Conservation (phyloP, 1,284 basidiomycete genomes). For the Microbotryomycetes sp. region DNA sequence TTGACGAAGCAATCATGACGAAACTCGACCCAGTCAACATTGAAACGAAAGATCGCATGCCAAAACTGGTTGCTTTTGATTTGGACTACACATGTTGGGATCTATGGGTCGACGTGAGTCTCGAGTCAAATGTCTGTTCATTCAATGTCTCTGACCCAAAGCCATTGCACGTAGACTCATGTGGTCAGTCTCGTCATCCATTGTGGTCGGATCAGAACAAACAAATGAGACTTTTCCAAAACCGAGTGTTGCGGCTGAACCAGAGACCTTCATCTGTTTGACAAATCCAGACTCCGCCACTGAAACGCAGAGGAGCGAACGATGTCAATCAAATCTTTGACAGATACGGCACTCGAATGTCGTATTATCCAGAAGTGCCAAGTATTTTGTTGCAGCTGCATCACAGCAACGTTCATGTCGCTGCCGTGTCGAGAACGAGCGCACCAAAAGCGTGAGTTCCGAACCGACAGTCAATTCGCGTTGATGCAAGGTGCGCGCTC, state of each 20-base stretch:
- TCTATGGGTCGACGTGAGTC: slow-evolving; percentile 64
- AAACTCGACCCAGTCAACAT: not conserved
- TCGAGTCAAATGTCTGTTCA: too few relatives aligned
- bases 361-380: slow-evolving; percentile 62
- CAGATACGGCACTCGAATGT: not conserved
- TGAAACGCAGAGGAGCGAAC: slow-evolving; percentile 23
- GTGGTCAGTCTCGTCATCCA: not conserved
- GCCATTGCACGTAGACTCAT: not conserved
- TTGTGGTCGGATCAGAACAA: slow-evolving; percentile 12
- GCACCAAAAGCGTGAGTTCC: slow-evolving; percentile 60
- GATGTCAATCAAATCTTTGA: not conserved
- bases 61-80: slow-evolving; percentile 72
- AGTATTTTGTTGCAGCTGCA: slow-evolving; percentile 60
- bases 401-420: slow-evolving; percentile 52
- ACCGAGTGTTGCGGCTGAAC: not conserved
- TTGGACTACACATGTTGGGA: slow-evolving; percentile 70
- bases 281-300: slow-evolving; percentile 54
- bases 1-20: not conserved
- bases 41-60: slow-evolving; percentile 41
- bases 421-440: slow-evolving; percentile 67
- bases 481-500: not conserved
- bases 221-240: not conserved
- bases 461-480: not conserved
- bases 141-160: too few relatives aligned
- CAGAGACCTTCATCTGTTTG: slow-evolving; percentile 48